Evolutionary conservation across 345 rosid genomes (phyloP).

Genomic region (Boechera divaricarpa): DNA sequence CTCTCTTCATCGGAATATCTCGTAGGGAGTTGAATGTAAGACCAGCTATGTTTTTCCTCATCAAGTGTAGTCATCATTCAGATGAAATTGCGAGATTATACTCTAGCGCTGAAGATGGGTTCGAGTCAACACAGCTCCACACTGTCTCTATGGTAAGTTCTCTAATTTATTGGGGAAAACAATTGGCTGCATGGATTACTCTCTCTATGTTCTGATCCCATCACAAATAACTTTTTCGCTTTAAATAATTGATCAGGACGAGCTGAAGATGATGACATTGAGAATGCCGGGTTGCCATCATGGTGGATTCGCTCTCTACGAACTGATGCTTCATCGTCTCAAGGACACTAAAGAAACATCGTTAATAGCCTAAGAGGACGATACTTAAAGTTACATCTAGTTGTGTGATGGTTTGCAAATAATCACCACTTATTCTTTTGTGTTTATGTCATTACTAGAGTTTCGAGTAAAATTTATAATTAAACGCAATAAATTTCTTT

Average conservation of each 20-base stretch:
- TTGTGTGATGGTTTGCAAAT: not conserved
- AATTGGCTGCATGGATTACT: not conserved
- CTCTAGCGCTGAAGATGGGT: slow-evolving; percentile 80
- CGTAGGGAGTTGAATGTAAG: slow-evolving; percentile 75
- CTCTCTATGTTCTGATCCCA: not conserved
- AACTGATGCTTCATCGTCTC: slow-evolving; percentile 62
- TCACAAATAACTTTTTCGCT: not conserved
- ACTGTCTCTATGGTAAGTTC: slow-evolving; percentile 70
- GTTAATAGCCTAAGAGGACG: not conserved
- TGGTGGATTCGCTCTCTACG: slow-evolving; percentile 85
- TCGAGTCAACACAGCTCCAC: slow-evolving; percentile 82
- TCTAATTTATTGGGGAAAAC: not conserved
- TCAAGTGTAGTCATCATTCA: slow-evolving; percentile 71
- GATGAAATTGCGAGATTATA: slow-evolving; percentile 71
- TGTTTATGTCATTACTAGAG: not conserved
- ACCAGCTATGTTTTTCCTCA: slow-evolving; percentile 84
- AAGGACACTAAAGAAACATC: slow-evolving; percentile 33
- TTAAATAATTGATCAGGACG: slow-evolving; percentile 49
- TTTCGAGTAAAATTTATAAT: not conserved
- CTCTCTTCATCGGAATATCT: slow-evolving; percentile 79
- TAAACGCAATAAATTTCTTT: not conserved
- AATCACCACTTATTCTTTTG: not conserved
- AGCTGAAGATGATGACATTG: slow-evolving; percentile 63
- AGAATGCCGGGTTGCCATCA: slow-evolving; percentile 97
- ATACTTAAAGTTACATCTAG: not conserved